Percentiles rank a stretch among this genome's conserved stretches.
Conservation (phyloP, 257 asterid genomes). For the Apocynum venetum region DNA sequence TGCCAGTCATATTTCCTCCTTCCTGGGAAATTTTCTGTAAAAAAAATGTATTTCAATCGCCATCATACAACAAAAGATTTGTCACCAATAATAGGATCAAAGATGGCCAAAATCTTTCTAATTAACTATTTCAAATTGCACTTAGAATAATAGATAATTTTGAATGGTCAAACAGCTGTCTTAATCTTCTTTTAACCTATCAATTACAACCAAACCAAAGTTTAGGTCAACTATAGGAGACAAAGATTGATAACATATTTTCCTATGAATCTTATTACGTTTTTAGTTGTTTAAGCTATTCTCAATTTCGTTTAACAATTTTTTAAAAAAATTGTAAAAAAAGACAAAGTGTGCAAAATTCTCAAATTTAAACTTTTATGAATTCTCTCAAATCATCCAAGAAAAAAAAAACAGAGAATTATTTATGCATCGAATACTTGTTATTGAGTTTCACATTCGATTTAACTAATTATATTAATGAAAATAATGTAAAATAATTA, state of each 20-base stretch:
- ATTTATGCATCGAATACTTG: too few species aligned
- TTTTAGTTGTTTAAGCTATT: too few species aligned
- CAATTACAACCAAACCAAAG: constrained; percentile 10
- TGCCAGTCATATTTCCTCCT: neutral
- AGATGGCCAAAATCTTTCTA: neutral
- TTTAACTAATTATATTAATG: too few species aligned
- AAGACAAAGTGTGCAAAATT: too few species aligned
- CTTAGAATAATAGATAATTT: neutral
- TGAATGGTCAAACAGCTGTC: constrained; percentile 4
- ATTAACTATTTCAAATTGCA: constrained; percentile 7
- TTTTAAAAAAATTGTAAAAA: too few species aligned
- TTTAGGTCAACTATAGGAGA: neutral
- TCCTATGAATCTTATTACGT: too few species aligned
- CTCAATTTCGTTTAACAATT: too few species aligned
- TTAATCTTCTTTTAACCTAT: constrained; percentile 17
- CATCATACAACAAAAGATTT: neutral
- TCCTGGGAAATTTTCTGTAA: neutral
- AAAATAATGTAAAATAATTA: too few species aligned
- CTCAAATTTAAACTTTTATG: too few species aligned
- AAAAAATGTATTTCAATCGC: neutral
- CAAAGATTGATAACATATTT: neutral
- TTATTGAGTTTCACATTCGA: too few species aligned
- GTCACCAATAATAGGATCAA: constrained; percentile 12
- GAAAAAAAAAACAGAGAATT: too few species aligned
- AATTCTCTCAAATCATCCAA: too few species aligned